Base-by-base conservation (phyloP, 306 rosid genomes). In the Ormosia emarginata region DNA sequence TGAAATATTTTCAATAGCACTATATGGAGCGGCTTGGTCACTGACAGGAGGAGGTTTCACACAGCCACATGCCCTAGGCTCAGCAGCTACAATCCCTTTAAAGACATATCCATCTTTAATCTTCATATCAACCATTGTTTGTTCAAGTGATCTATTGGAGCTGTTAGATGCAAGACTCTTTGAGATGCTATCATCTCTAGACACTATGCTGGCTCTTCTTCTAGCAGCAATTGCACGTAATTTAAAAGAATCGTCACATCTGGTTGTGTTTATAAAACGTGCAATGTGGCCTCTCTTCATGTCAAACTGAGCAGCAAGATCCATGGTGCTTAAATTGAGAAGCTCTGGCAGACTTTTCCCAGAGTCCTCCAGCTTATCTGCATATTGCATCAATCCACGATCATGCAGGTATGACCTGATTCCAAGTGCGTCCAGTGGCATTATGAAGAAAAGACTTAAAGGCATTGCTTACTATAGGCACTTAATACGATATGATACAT, bases 211-310 rank as follows among this genome's bases (percentile, higher is more conserved):
- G 62, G 13, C 11, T 75, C 56, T 81, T 80, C 82, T 87, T 67
- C 90, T 77, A 34, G 80, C 74, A 58, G 82, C 37, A 52, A 64
- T 11, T 85, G 78, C 79, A 14, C 24, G 78, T 13, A 74, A 29
- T 9, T 79, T 82, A 14, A 82, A 71, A 33, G 83, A 67, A 75
- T 92, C 92, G 18, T 17, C 72, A 71, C 85, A 56, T 74, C 61
- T 67, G 2, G 85, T 90, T 86, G 83, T 85, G 87, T 93, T 84
- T 67, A 55, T 57, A 69, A 94, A 93, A 67, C 97, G 98, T 1
- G 97, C 97, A n/a, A 93, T 67, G 70, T 94, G 98, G 59, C 95
- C 97, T 83, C 98, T 85, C 81, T 93, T 94, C 97, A 94, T 93
- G 44, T 77, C 87, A 59, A 92, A 90, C 50, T 86, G 90, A 8